Conservation (phyloP, 805 yeast species). For the Metschnikowia koreensis region DNA sequence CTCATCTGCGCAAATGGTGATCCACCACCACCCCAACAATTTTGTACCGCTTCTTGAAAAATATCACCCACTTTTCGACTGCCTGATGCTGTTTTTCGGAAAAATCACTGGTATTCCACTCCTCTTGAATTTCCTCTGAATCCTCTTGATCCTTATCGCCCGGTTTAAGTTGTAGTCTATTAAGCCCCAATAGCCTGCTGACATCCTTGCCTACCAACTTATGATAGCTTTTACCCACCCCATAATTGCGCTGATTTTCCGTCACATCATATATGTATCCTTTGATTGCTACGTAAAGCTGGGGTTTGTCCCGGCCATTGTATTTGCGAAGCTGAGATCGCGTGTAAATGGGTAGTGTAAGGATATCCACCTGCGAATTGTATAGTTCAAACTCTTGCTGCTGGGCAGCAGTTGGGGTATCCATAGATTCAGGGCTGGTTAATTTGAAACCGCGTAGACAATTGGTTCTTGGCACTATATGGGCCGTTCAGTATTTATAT, state of each 20-base stretch:
- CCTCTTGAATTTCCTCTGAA: slow-evolving; percentile 23
- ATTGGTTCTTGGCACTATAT: not conserved
- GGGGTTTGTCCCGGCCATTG: slow-evolving; percentile 29
- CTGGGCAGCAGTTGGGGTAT: slow-evolving; percentile 5
- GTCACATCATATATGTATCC: slow-evolving; percentile 81
- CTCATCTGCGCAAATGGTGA: slow-evolving; percentile 18
- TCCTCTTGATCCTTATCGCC: slow-evolving; percentile 24
- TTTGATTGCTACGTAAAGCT: slow-evolving; percentile 70
- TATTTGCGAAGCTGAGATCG: slow-evolving; percentile 31
- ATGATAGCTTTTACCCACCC: slow-evolving; percentile 72
- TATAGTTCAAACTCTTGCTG: slow-evolving; percentile 25
- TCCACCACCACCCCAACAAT: slow-evolving; percentile 39
- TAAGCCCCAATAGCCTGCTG: slow-evolving; percentile 70
- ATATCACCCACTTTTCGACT: slow-evolving; percentile 74
- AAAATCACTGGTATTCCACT: slow-evolving; percentile 51
- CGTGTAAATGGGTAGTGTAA: slow-evolving; percentile 32
- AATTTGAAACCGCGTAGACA: no score
- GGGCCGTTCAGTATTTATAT: not conserved
- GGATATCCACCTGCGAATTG: slow-evolving; percentile 32
- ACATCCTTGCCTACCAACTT: slow-evolving; percentile 76
- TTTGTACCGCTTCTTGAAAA: slow-evolving; percentile 47
- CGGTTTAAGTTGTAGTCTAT: slow-evolving; percentile 34
- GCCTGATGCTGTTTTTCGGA: slow-evolving; percentile 58
- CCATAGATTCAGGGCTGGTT: slow-evolving; percentile 1
- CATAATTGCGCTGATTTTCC: slow-evolving; percentile 62